Evolutionary conservation across 208 protist species (phyloP), one percentile per base, ranked within the genome.

Genomic region (Sergeia podlipaevii): DNA sequence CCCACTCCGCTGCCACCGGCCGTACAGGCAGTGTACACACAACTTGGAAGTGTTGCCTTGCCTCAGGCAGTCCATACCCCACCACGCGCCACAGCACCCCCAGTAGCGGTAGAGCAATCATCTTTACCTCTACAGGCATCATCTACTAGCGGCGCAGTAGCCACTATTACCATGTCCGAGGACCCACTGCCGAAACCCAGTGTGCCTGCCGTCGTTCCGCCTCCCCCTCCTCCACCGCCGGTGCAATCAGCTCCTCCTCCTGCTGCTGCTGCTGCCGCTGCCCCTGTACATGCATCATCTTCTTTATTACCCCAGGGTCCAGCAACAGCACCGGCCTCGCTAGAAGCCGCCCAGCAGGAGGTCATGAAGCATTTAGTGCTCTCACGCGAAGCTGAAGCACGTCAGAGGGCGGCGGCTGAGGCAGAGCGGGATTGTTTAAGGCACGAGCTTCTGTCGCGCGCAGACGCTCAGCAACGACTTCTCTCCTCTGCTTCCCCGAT

Each of bases 261-360:
- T 27, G 18, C 34, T 20, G 21, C 21, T 8, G n/a, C 8, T 11
- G 6, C 43, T 26, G 13, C 43, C 4, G 29, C 46, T 11, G 29
- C 4, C 7, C 29, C 28, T n/a, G 6, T 48, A 27, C 11, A 8
- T 27, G 4, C 38, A 27, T 29, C 43, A 6, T 48, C 39, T 5
- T 17, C 39, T 45, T 6, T 20, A 45, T 20, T 6, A 45, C 39
- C 39, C 10, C 10, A 6, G 24, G 39, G 4, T 26, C 39, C 39
- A 45, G 10, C 39, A 20, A 17, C 39, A 20, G 6, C 39, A 17
- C 5, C 39, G 15, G 39, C n/a, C 39, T 26, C 39, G 7, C 17
- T 5, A 21, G 67, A 74, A 43, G 42, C 67, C 17, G 60, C 60
- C 33, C 65, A 65, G 27, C 60, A 52, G 26, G 54, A 48, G 10